Percentiles rank a stretch among this genome's conserved stretches.
Evolutionary conservation across 169 alveolate species (phyloP).

Genomic region (Babesia ovata): DNA sequence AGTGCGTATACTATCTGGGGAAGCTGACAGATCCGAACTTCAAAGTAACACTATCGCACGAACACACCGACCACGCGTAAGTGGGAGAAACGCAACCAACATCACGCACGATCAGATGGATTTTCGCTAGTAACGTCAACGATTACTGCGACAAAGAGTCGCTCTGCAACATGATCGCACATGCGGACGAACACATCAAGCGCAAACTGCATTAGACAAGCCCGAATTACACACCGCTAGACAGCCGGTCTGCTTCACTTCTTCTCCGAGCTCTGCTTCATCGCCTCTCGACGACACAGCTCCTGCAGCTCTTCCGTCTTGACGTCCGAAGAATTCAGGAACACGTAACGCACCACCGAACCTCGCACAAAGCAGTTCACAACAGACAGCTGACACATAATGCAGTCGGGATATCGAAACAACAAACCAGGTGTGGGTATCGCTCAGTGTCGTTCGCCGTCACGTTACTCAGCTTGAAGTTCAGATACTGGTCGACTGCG

Average conservation of each 20-base stretch:
- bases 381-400: constrained; percentile 69
- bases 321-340: constrained; percentile 86
- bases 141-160: constrained; percentile 63
- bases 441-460: constrained; percentile 88
- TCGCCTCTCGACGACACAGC: constrained; percentile 86
- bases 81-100: constrained; percentile 53
- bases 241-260: not conserved
- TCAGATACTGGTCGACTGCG: constrained; percentile 91
- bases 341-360: constrained; percentile 92
- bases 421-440: constrained; percentile 88
- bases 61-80: constrained; percentile 76
- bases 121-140: constrained; percentile 18
- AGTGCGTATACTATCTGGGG: constrained; percentile 72
- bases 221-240: not conserved
- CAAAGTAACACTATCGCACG: constrained; percentile 69
- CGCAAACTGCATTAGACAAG: constrained; percentile 3
- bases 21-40: constrained; percentile 58
- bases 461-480: constrained; percentile 88
- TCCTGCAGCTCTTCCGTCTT: constrained; percentile 88
- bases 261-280: constrained; percentile 66
- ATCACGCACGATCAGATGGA: constrained; percentile 49
- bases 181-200: constrained; percentile 35
- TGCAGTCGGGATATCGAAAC: not conserved
- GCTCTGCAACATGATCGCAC: constrained; percentile 36
- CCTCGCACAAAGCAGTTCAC: constrained; percentile 94